phyloP scores from a whole-genome alignment of 768 basidiomycete genomes.

The Termitomyces eurrhizus region DNA sequence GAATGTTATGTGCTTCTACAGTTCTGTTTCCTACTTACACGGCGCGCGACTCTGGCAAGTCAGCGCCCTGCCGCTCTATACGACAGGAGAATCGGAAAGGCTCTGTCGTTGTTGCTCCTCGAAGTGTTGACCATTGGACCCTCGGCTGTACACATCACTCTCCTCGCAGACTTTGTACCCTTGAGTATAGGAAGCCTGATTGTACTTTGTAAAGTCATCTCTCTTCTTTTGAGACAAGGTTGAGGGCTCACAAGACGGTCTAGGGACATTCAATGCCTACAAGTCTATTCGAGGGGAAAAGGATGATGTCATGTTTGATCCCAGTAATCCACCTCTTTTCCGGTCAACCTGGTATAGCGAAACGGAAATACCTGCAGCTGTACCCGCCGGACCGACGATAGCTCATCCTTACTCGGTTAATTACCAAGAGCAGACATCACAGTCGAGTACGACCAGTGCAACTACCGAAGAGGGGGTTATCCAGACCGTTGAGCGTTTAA shows the following conservation, averaged over 20 bases:
- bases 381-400: neutral
- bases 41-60: neutral
- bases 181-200: conserved; percentile 12
- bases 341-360: conserved; percentile 9
- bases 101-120: conserved; percentile 11
- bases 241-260: neutral
- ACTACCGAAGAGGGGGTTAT: conserved; percentile 4
- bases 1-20: conserved; percentile 9
- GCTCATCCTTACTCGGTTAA: conserved; percentile 10
- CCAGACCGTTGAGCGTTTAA: conserved; percentile 1
- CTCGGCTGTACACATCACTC: conserved; percentile 10
- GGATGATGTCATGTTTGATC: neutral
- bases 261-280: conserved; percentile 11
- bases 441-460: neutral
- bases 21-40: conserved; percentile 2
- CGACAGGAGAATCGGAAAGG: conserved; percentile 9
- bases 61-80: conserved; percentile 3
- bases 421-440: conserved; percentile 2
- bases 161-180: conserved; percentile 15
- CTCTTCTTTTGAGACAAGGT: neutral
- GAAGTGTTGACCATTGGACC: conserved; percentile 13
- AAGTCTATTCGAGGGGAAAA: neutral
- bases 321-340: neutral
- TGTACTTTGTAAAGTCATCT: conserved; percentile 9
- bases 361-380: neutral